These are phyloP conservation scores for Chloropicon primus DNA, from an alignment of 139 green algal species.

Conservation along the genomic window DNA sequence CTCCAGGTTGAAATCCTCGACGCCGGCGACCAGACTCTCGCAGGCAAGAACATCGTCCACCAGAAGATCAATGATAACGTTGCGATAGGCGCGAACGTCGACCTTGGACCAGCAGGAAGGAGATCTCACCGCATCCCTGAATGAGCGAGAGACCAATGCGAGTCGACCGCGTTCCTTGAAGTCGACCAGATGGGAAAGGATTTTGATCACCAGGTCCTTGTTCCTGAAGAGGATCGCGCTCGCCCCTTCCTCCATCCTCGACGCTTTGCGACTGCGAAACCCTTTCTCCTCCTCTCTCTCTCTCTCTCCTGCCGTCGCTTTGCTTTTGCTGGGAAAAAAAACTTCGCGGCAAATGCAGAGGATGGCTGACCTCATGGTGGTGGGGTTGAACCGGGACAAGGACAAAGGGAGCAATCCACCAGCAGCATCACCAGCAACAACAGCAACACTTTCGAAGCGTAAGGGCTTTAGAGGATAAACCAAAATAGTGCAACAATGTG, in stretches of 20 bases:
- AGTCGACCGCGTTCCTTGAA: neutral
- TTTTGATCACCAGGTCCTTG: neutral
- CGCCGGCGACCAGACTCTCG: neutral
- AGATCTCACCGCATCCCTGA: neutral
- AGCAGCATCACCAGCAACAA: no score
- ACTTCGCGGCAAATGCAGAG: no score
- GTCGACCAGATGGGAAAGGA: neutral
- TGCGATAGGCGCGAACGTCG: neutral
- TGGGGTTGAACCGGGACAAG: no score
- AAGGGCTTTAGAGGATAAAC: no score
- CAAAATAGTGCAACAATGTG: no score
- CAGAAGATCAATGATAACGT: neutral
- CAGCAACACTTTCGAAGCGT: no score
- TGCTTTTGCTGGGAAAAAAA: no score
- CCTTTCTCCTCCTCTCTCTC: neutral
- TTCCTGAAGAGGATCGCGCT: neutral
- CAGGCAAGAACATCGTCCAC: neutral
- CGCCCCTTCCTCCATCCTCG: neutral
- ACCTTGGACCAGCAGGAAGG: neutral
- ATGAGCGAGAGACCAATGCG: neutral
- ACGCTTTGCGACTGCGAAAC: neutral
- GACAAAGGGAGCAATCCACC: no score
- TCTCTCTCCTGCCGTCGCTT: neutral
- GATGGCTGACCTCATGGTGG: no score
- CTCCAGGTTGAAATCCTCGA: neutral